phyloP scores from a whole-genome alignment of 306 rosid genomes.

The Fragaria nilgerrensis region DNA sequence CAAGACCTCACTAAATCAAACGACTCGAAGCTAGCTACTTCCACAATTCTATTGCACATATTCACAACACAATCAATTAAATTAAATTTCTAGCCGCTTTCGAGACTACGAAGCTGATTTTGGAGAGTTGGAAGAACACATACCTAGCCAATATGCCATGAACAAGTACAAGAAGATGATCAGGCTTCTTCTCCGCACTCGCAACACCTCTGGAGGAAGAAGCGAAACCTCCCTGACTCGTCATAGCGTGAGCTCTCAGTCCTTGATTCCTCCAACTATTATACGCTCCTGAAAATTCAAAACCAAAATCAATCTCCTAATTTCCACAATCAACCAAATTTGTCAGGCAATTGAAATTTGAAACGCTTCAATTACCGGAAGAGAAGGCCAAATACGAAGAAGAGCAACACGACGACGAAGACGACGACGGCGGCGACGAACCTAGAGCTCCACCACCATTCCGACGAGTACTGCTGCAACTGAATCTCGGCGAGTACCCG shows the following conservation, averaged over 20 bases:
- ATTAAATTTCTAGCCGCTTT: neutral
- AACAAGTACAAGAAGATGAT: constrained; percentile 95
- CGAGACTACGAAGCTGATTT: neutral
- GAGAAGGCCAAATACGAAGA: constrained; percentile 29
- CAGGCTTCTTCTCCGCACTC: constrained; percentile 48
- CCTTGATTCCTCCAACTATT: constrained; percentile 55
- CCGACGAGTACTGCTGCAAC: constrained; percentile 13
- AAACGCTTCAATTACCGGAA: constrained; percentile 18
- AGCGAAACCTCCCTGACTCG: constrained; percentile 41
- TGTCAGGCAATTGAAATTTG: neutral
- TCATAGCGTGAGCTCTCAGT: constrained; percentile 61
- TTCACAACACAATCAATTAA: neutral
- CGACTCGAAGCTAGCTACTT: neutral
- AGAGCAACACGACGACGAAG: constrained; percentile 18
- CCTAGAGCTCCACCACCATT: constrained; percentile 19
- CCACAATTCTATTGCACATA: neutral
- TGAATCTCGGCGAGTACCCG: constrained; percentile 29
- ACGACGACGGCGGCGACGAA: constrained; percentile 16
- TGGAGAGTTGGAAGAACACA: neutral
- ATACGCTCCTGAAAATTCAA: constrained; percentile 40
- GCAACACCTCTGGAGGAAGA: constrained; percentile 38
- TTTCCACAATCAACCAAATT: neutral
- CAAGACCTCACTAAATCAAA: neutral
- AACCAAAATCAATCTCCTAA: neutral
- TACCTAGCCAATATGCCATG: constrained; percentile 97